Conservation (phyloP, 176 grass and related monocot genomes). For the Aegilops umbellulata region DNA sequence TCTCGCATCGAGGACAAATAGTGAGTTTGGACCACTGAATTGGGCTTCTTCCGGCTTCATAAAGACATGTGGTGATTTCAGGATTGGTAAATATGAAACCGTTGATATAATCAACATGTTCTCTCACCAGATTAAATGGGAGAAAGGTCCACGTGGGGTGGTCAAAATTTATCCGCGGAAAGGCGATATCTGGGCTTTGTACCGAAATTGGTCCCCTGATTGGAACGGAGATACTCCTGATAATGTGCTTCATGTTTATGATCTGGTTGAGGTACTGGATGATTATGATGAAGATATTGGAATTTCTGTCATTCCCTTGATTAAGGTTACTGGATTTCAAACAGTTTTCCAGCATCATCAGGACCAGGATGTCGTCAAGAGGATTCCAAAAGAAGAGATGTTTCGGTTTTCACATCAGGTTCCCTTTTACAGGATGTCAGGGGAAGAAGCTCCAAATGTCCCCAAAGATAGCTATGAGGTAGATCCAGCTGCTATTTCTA, state of each 20-base stretch:
- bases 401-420: constrained; percentile 71
- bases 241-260: constrained; percentile 47
- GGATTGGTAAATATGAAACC: constrained; percentile 44
- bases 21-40: constrained; percentile 51
- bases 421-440: constrained; percentile 59
- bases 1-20: constrained; percentile 51
- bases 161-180: constrained; percentile 65
- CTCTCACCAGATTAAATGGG: constrained; percentile 60
- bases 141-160: constrained; percentile 51
- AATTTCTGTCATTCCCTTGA: constrained; percentile 51
- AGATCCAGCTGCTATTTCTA: constrained; percentile 60
- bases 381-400: constrained; percentile 61
- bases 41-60: constrained; percentile 64
- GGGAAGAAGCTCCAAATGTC: constrained; percentile 55
- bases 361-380: constrained; percentile 21
- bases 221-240: constrained; percentile 61
- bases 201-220: constrained; percentile 57
- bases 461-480: constrained; percentile 66
- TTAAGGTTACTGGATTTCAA: constrained; percentile 54
- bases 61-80: constrained; percentile 66
- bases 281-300: constrained; percentile 51
- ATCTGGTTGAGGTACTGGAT: constrained; percentile 53
- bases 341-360: constrained; percentile 46
- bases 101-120: constrained; percentile 61
- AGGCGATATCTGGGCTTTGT: constrained; percentile 69